These are phyloP conservation scores for Scheffersomyces titani DNA, from an alignment of 1,139 yeast species.

Conservation along the genomic window DNA sequence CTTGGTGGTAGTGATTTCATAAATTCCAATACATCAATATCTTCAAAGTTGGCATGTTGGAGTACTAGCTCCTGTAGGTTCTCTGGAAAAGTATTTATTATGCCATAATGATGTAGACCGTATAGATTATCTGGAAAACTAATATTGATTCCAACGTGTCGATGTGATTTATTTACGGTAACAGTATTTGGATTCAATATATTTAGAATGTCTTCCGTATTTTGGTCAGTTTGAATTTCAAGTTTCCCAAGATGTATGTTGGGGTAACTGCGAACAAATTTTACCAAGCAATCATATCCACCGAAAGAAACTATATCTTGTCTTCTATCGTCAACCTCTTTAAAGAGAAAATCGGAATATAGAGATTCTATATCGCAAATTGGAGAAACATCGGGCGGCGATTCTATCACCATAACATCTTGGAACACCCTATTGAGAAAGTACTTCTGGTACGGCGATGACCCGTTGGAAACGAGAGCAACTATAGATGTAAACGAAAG, in stretches of 20 bases:
- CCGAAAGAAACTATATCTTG: neutral
- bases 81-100: neutral
- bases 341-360: neutral
- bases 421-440: neutral
- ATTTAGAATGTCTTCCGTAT: neutral
- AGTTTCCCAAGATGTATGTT: neutral
- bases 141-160: neutral
- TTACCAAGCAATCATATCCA: neutral
- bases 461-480: neutral
- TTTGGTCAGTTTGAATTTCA: neutral
- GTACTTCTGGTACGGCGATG: neutral
- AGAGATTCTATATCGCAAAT: neutral
- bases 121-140: neutral
- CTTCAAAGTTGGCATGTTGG: neutral
- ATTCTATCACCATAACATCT: neutral
- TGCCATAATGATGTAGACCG: neutral
- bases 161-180: neutral
- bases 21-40: neutral
- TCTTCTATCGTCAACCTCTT: neutral
- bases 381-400: neutral
- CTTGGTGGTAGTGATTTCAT: neutral
- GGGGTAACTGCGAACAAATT: neutral
- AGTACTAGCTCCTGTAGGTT: neutral
- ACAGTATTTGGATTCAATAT: neutral
- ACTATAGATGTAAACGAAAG: neutral